Base-by-base conservation (phyloP, 208 protist species). In the Trypanosoma lewisi region DNA sequence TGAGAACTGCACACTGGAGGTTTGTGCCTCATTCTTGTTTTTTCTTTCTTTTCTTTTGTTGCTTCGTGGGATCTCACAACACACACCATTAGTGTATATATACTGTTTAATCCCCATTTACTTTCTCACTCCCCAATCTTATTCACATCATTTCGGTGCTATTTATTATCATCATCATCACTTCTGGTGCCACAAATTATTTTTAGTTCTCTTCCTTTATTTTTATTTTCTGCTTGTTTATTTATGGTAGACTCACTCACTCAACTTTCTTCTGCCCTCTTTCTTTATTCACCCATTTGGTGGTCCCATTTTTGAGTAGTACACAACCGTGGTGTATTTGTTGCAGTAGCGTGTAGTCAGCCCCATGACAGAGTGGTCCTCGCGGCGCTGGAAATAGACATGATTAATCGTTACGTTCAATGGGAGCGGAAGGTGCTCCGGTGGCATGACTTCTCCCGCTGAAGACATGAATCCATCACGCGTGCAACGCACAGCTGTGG, bases 331-430 rank as follows among this genome's bases (percentile, higher is more conserved):
- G 9, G 86, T 90, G 65, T 85, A 96, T 64, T 96, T 96, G 59
- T 96, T 91, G 64, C 87, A 87, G 73, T 90, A 92, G 3, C 91
- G 85, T 41, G 85, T 92, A 11, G 91, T 96, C 9, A 93, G 69
- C 1, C 88, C 91, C 77, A 93, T 87, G 25, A 94, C 91, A 14
- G 82, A 75, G 70, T 95, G 87, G 63, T 94, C 81, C 44, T 93
- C 91, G 27, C 88, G 76, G 41, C 83, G 82, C 75, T 94, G 89
- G 71, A 96, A 96, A 77, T 96, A 96, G 45, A 94, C 85, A 70
- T 96, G 91, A 65, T 96, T 96, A 70, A 96, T 90, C 14, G 91
- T 95, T 21, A 94, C 91, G 60, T 82, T 93, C 42, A 94, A 81
- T 11, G 91, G 91, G 36, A 94, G 69, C 19, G 91, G 91, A 31